These are phyloP conservation scores for Apophysomyces trapeziformis DNA, from an alignment of 371 early-diverging fungal genomes.

Conservation along the genomic window DNA sequence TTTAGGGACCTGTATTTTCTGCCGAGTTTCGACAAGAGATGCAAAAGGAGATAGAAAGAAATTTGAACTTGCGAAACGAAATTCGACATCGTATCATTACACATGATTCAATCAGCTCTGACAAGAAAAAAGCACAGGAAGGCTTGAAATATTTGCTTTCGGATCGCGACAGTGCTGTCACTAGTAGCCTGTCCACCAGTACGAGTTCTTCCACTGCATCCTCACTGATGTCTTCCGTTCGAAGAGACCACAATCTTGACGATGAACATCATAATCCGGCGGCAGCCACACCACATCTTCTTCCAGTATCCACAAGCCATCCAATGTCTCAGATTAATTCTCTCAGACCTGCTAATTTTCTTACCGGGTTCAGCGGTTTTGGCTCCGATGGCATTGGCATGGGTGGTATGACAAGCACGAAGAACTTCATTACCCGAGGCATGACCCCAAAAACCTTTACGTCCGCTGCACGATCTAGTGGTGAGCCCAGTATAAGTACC, in stretches of 20 bases:
- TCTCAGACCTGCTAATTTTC: conserved; percentile 44
- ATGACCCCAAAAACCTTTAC: conserved; percentile 24
- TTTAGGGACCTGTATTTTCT: conserved; percentile 56
- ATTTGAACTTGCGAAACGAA: conserved; percentile 46
- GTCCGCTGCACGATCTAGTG: conserved; percentile 11
- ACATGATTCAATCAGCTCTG: conserved; percentile 38
- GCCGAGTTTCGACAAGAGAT: conserved; percentile 59
- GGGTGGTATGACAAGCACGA: conserved; percentile 19
- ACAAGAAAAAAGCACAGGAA: conserved; percentile 48
- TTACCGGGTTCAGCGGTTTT: conserved; percentile 47
- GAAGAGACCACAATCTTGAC: not conserved
- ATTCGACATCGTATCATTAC: conserved; percentile 54
- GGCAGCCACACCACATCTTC: conserved; percentile 12
- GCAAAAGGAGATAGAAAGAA: conserved; percentile 59
- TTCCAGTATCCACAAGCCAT: conserved; percentile 6
- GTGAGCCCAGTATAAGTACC: conserved; percentile 50
- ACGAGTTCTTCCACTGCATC: conserved; percentile 37
- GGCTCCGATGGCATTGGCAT: conserved; percentile 28
- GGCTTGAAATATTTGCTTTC: conserved; percentile 56
- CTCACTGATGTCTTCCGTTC: conserved; percentile 24
- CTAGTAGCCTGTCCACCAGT: conserved; percentile 33
- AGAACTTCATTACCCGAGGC: conserved; percentile 10
- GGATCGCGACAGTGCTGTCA: conserved; percentile 37
- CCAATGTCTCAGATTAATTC: conserved; percentile 18
- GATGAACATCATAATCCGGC: conserved; percentile 19